Evolutionary conservation across 1,284 basidiomycete species (phyloP), one percentile per base, ranked within the genome.

Genomic region (Ceratobasidium theobromae): DNA sequence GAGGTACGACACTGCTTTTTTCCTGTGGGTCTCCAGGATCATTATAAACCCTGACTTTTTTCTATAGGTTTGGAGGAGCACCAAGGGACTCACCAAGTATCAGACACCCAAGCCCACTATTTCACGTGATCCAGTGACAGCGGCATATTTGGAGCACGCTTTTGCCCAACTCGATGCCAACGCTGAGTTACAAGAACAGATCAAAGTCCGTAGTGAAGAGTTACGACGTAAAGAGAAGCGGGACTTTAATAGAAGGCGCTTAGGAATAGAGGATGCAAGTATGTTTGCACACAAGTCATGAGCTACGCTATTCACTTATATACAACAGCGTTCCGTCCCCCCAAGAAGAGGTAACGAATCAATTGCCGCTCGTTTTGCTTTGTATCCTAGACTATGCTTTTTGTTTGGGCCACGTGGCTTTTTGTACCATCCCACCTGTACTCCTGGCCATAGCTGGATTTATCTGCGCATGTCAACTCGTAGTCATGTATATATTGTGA

Each of bases 21-120:
- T 45, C 35, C 8, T 38, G 16, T 45, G 18, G 43, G 9, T 28
- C 14, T 9, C 1, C n/a, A n/a, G 12, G 18, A 14, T 27, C 18
- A 3, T 27, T 1, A 32, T 14, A 41, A 33, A 27, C 21, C 23
- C 48, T 8, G 28, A 51, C 23, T n/a, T 35, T 40, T 38, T 38
- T 16, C 35, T 51, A 11, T 40, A 51, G 60, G 60, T 64, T 27
- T 64, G 60, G 60, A 53, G 43, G 21, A 64, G 60, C 48, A 64
- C 53, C 38, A 52, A 64, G 5, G 23, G 33, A 5, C 38, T 64
- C 14, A 41, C 43, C 48, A 52, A 53, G 27, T 64, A 64, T 32
- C 35, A 64, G 60, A n/a, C 6, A 1, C 60, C 48, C 9, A 12
- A 18, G 12, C 48, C 48, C 5, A n/a, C 5, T 21, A 53, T 64